Conservation (phyloP, 352 stramenopile species). For the Globisporangium nodosum region DNA sequence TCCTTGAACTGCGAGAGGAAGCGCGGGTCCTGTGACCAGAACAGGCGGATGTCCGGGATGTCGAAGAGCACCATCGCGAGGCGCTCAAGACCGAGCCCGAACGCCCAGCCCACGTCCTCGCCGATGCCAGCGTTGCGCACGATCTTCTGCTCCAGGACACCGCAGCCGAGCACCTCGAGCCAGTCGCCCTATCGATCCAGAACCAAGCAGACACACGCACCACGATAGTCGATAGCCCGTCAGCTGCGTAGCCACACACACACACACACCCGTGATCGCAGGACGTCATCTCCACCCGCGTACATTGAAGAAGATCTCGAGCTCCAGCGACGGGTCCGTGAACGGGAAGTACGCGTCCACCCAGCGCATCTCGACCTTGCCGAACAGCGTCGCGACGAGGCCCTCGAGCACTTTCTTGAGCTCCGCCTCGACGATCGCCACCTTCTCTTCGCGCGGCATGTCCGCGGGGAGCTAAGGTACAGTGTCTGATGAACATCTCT, state of each 20-base stretch:
- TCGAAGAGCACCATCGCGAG: slow-evolving; percentile 99
- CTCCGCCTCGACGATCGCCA: slow-evolving; percentile 86
- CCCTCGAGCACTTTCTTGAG: slow-evolving; percentile 95
- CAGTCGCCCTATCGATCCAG: slow-evolving; percentile 83
- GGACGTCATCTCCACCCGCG: not conserved
- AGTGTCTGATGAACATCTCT: not conserved
- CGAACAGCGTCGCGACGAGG: slow-evolving; percentile 90
- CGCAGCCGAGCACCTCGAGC: slow-evolving; percentile 98
- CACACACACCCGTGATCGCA: too few species aligned
- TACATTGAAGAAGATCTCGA: slow-evolving; percentile 97
- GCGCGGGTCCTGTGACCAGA: slow-evolving; percentile 96
- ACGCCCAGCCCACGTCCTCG: slow-evolving; percentile 95
- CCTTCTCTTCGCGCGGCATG: slow-evolving; percentile 64
- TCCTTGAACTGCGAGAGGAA: slow-evolving; percentile 93
- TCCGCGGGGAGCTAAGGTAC: slow-evolving; percentile 28
- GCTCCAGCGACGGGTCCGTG: slow-evolving; percentile 96
- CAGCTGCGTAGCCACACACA: too few species aligned
- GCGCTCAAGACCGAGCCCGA: slow-evolving; percentile 97
- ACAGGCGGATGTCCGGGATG: slow-evolving; percentile 99
- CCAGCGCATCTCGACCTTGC: slow-evolving; percentile 95
- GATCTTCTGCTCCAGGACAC: slow-evolving; percentile 95
- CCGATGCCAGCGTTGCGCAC: slow-evolving; percentile 81
- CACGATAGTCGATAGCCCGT: not conserved
- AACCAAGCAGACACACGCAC: not conserved
- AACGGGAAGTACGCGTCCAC: slow-evolving; percentile 99